Evolutionary conservation across 1,284 basidiomycete species (phyloP).

Genomic region (Moesziomyces antarcticus): DNA sequence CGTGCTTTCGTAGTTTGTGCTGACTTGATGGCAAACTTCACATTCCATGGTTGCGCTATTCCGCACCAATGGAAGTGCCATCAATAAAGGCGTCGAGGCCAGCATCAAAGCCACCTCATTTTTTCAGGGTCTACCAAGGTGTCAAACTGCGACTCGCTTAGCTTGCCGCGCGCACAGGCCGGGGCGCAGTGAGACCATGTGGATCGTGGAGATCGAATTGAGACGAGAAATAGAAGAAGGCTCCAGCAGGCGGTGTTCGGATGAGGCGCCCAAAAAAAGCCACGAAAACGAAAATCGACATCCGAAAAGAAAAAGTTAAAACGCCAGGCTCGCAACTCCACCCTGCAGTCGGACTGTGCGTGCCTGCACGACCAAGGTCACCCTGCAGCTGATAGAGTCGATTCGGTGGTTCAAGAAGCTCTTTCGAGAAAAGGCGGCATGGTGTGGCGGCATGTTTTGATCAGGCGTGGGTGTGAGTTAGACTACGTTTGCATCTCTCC

Average conservation of each 20-base stretch:
- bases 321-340: slow-evolving; percentile 5
- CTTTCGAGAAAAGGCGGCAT: neutral
- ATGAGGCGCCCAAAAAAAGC: neutral
- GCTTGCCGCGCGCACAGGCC: no score
- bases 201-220: no score
- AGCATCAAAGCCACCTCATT: no score
- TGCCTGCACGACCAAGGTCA: slow-evolving; percentile 12
- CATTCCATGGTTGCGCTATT: neutral
- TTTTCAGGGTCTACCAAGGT: no score
- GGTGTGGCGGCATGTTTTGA: slow-evolving; percentile 2
- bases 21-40: no score
- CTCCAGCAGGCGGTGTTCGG: no score
- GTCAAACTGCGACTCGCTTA: no score
- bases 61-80: neutral
- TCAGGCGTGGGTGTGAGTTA: neutral
- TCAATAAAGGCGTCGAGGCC: no score
- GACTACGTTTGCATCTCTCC: neutral
- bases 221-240: no score
- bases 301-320: neutral
- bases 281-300: neutral
- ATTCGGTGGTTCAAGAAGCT: neutral
- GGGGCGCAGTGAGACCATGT: no score
- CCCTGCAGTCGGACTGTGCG: neutral
- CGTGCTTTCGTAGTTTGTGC: no score
- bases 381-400: slow-evolving; percentile 9